Percentiles rank a stretch among this genome's conserved stretches.
These are phyloP conservation scores for Quercus phellos DNA, from an alignment of 331 rosid genomes.

Conservation along the genomic window DNA sequence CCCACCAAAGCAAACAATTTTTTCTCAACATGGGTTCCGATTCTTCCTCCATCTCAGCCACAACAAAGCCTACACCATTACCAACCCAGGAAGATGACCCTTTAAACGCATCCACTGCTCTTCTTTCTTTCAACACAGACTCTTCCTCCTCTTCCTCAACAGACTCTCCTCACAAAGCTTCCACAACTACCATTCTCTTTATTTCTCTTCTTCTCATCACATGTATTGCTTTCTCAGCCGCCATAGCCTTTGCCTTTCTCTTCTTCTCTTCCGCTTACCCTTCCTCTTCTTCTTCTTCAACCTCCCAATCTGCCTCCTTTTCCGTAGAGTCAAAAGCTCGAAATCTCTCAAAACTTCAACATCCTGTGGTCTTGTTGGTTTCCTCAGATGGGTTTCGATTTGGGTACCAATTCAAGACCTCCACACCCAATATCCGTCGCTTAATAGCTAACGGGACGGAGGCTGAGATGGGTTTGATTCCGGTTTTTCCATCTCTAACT, in stretches of 20 bases:
- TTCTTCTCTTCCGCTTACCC: conserved; percentile 29
- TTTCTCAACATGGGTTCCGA: conserved; percentile 53
- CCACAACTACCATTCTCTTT: conserved; percentile 40
- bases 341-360: conserved; percentile 56
- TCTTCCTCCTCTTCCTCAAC: conserved; percentile 11
- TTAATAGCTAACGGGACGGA: conserved; percentile 80
- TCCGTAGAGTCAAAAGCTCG: conserved; percentile 33
- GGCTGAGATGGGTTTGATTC: conserved; percentile 77
- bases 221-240: conserved; percentile 58
- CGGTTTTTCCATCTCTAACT: conserved; percentile 83
- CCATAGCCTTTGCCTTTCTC: conserved; percentile 65
- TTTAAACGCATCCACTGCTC: conserved; percentile 43
- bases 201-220: conserved; percentile 53
- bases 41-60: conserved; percentile 25
- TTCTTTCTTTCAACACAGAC: conserved; percentile 74
- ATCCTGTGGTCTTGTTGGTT: conserved; percentile 55
- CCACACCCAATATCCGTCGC: conserved; percentile 61
- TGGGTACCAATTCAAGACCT: conserved; percentile 88
- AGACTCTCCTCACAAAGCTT: conserved; percentile 21
- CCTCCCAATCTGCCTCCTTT: conserved; percentile 3
- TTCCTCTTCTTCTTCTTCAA: conserved; percentile 6
- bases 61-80: conserved; percentile 39
- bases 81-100: conserved; percentile 51
- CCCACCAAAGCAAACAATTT: too few relatives aligned
- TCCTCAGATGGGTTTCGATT: conserved; percentile 95